These are phyloP conservation scores for Entoloma clypeatum DNA, from an alignment of 1,284 basidiomycete genomes.

Conservation along the genomic window DNA sequence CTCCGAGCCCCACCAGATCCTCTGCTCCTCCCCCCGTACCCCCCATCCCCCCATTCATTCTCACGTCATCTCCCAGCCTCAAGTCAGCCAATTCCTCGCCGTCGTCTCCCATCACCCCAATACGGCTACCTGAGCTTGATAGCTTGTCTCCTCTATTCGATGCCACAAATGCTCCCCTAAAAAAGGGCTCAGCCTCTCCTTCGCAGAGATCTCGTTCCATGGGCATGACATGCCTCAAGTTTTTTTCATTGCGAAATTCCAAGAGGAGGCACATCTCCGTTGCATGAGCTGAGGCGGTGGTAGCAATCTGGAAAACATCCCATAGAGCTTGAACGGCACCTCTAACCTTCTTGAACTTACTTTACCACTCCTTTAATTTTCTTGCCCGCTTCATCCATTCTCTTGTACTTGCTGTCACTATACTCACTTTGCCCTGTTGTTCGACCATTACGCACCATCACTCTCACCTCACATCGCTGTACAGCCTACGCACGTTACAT, in stretches of 20 bases:
- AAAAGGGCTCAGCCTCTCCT: constrained; percentile 13
- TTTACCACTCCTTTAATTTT: too few species aligned
- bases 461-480: too few species aligned
- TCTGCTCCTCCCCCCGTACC: constrained; percentile 37
- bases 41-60: constrained; percentile 31
- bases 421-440: too few species aligned
- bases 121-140: constrained; percentile 26
- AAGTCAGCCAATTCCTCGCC: constrained; percentile 27
- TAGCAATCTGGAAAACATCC: too few species aligned
- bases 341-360: too few species aligned
- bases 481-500: too few species aligned
- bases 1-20: constrained; percentile 29
- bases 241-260: constrained; percentile 31
- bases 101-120: constrained; percentile 21
- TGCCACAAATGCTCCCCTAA: constrained; percentile 11
- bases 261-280: constrained; percentile 15
- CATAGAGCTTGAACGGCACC: too few species aligned
- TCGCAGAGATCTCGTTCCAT: constrained; percentile 27
- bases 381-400: too few species aligned
- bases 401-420: too few species aligned
- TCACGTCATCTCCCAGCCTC: constrained; percentile 24
- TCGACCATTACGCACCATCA: too few species aligned
- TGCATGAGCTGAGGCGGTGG: constrained; percentile 17
- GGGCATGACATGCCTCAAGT: constrained; percentile 37
- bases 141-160: constrained; percentile 16